Evolutionary conservation across 225 moss, liverwort and hornwort genomes (phyloP).

Genomic region (Asterella californica): DNA sequence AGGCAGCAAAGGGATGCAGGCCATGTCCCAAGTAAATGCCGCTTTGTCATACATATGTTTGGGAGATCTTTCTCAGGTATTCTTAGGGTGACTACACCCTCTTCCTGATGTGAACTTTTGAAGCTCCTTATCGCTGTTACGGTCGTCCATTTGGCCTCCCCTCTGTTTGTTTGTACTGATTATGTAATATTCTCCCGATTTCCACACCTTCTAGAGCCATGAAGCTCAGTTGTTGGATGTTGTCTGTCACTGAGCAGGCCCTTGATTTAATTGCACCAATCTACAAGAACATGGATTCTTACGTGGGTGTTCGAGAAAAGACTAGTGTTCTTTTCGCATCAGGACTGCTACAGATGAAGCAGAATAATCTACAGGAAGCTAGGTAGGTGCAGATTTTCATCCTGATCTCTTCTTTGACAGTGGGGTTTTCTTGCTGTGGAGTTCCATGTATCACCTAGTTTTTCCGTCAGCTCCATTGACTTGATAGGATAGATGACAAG

Average conservation of each 20-base stretch:
- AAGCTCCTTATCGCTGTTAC: not conserved
- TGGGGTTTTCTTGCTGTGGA: not conserved
- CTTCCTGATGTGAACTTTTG: not conserved
- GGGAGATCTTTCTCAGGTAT: slow-evolving; percentile 64
- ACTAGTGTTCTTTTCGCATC: slow-evolving; percentile 87
- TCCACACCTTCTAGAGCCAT: not conserved
- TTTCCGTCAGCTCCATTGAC: too few species aligned
- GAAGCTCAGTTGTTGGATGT: not conserved
- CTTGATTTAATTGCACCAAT: slow-evolving; percentile 82
- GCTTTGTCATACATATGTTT: slow-evolving; percentile 78
- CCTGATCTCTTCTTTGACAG: not conserved
- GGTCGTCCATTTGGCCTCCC: not conserved
- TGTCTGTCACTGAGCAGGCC: slow-evolving; percentile 50
- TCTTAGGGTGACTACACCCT: not conserved
- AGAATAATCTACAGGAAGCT: slow-evolving; percentile 91
- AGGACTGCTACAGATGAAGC: slow-evolving; percentile 82
- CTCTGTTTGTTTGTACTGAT: not conserved
- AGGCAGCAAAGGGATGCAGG: slow-evolving; percentile 66
- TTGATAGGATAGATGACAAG: too few species aligned
- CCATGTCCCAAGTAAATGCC: slow-evolving; percentile 86
- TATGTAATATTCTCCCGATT: not conserved
- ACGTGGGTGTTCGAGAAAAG: slow-evolving; percentile 82
- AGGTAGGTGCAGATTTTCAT: slow-evolving; percentile 36
- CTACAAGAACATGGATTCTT: slow-evolving; percentile 79
- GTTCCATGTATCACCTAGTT: too few species aligned